Conservation (phyloP, 345 rosid genomes). For the Syzygium aromaticum region DNA sequence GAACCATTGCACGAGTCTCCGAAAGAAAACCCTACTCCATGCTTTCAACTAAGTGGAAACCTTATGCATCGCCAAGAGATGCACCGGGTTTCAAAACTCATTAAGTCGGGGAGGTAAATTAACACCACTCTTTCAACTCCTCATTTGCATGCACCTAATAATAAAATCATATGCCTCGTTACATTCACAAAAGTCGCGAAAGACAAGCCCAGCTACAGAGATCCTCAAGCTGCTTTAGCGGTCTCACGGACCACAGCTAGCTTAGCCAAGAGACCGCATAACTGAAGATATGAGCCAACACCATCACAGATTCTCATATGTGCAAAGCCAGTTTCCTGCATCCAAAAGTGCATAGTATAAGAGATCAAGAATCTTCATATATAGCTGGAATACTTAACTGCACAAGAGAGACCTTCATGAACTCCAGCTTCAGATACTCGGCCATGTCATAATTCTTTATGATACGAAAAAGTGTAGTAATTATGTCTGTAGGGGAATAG, state of each 20-base stretch:
- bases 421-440: constrained; percentile 85
- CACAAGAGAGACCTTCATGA: constrained; percentile 64
- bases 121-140: neutral
- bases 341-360: neutral
- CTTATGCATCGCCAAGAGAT: neutral
- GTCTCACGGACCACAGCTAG: constrained; percentile 63
- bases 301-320: constrained; percentile 98
- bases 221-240: constrained; percentile 57
- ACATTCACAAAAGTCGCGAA: neutral
- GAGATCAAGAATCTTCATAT: neutral
- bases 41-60: neutral
- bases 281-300: constrained; percentile 94
- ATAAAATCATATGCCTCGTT: neutral
- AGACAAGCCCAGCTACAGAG: neutral
- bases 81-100: neutral
- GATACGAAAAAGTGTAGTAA: constrained; percentile 87
- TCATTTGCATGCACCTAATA: neutral
- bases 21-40: neutral
- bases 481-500: constrained; percentile 94
- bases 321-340: constrained; percentile 95
- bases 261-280: constrained; percentile 89
- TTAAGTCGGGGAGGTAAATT: neutral
- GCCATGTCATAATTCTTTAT: constrained; percentile 91
- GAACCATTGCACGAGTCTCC: neutral
- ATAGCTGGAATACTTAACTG: neutral